Evolutionary conservation across 2,329 filamentous ascomycete genomes (phyloP), one percentile per base, ranked within the genome.

Genomic region (Fusarium subglutinans): DNA sequence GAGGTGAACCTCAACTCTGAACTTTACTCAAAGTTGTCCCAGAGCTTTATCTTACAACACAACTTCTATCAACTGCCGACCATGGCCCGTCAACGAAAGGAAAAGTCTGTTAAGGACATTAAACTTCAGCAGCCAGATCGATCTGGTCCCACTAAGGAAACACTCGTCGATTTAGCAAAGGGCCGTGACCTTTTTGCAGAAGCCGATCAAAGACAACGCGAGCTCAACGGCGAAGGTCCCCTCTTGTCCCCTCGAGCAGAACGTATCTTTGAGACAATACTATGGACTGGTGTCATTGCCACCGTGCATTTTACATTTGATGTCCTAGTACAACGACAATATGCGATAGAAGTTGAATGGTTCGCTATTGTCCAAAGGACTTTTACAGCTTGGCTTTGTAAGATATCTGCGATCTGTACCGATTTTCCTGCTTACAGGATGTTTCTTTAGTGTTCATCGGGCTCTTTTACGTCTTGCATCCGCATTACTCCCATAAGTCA

Each of bases 291-390:
- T 17, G 90, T 90, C 71, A 82, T 96, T 76, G 86, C 89, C 18
- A 93, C 91, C 86, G 82, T 95, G 57, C 93, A 96, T 80, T 91
- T 95, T 75, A 94, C 92, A 1, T 87, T 96, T 59, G 93, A 96
- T 79, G 90, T 95, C 43, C 85, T 96, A 17, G 93, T 95, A 28
- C 92, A 94, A 80, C 88, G 92, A 76, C 94, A 96, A 82, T 96
- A 94, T 78, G 89, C 90, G n/a, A 86, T 90, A 70, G 87, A 90
- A 5, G 86, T 95, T 6, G 80, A 87, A 8, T 94, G 91, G 90
- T 64, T 78, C 2, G 81, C 84, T 30, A 87, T 94, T 6, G 74
- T 86, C 18, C 78, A 79, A 56, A 87, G 92, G 53, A 86, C 90
- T 3, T 78, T 82, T 3, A 86, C 86, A 45, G 88, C 90, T 1